Percentiles rank a stretch among this genome's conserved stretches.
These are phyloP conservation scores for Pezicula radicicola DNA, from an alignment of 2,329 filamentous ascomycete species.

Conservation along the genomic window DNA sequence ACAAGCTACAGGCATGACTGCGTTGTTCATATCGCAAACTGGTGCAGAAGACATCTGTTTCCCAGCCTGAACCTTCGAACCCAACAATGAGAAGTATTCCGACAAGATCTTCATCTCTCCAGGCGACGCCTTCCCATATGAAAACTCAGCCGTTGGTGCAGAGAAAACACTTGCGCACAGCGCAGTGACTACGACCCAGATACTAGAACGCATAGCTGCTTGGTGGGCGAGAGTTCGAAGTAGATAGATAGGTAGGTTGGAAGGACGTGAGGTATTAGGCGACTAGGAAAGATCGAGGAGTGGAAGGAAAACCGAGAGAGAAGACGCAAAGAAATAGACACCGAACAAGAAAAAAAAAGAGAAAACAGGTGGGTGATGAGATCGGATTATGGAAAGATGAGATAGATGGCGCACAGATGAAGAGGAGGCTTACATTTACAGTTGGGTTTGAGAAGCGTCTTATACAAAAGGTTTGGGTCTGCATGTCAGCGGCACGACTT, in stretches of 20 bases:
- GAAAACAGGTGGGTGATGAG: neutral
- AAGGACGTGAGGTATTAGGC: neutral
- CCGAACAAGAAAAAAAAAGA: neutral
- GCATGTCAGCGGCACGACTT: neutral
- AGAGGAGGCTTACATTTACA: slow-evolving; percentile 11
- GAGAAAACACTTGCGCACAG: slow-evolving; percentile 42
- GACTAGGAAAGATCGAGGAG: neutral
- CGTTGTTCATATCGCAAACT: slow-evolving; percentile 52
- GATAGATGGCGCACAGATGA: slow-evolving; percentile 5
- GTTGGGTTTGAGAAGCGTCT: slow-evolving; percentile 13
- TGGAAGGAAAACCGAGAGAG: neutral
- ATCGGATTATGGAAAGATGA: slow-evolving; percentile 1
- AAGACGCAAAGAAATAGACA: neutral
- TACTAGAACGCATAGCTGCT: slow-evolving; percentile 45
- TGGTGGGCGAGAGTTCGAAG: slow-evolving; percentile 6
- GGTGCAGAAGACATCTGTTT: slow-evolving; percentile 39
- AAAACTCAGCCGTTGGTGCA: slow-evolving; percentile 22
- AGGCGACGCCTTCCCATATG: slow-evolving; percentile 15
- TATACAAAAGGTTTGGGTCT: slow-evolving; percentile 12
- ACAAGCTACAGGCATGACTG: slow-evolving; percentile 46
- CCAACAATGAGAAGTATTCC: slow-evolving; percentile 59
- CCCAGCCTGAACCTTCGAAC: slow-evolving; percentile 48
- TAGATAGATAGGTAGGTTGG: slow-evolving; percentile 3
- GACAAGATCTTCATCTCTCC: slow-evolving; percentile 40
- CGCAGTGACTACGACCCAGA: slow-evolving; percentile 40